Evolutionary conservation across 176 grass and related monocot species (phyloP).

Genomic region (Carex scoparia): DNA sequence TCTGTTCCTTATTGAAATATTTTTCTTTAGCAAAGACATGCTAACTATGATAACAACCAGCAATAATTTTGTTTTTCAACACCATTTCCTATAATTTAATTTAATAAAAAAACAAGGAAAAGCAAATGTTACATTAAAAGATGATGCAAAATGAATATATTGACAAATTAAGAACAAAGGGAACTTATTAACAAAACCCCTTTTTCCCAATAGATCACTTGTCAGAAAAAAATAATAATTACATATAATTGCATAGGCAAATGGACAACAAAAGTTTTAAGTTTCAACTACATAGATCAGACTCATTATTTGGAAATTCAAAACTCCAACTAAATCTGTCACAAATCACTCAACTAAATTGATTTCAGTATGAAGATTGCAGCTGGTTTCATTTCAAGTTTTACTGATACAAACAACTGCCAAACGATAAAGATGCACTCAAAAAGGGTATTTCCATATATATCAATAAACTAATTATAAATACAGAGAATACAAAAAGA

Average conservation of each 20-base stretch:
- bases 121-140: background rate
- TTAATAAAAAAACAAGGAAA: background rate
- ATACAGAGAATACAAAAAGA: background rate
- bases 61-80: background rate
- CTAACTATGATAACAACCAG: background rate
- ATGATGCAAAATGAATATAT: background rate
- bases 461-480: slow-evolving; percentile 1
- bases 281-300: slow-evolving; percentile 2
- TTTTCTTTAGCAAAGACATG: background rate
- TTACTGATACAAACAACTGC: slow-evolving; percentile 22
- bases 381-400: slow-evolving; percentile 12
- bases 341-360: background rate
- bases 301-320: slow-evolving; percentile 10
- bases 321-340: slow-evolving; percentile 15
- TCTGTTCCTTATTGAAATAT: background rate
- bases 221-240: slow-evolving; percentile 11
- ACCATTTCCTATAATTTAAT: background rate
- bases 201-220: background rate
- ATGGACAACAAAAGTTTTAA: slow-evolving; percentile 17
- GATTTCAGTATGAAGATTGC: slow-evolving; percentile 5
- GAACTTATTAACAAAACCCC: background rate
- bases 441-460: background rate
- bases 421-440: slow-evolving; percentile 17
- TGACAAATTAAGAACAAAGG: background rate
- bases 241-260: slow-evolving; percentile 12